Evolutionary conservation across 352 stramenopile genomes (phyloP), one percentile per base, ranked within the genome.

Genomic region (Blastocystis sp.): DNA sequence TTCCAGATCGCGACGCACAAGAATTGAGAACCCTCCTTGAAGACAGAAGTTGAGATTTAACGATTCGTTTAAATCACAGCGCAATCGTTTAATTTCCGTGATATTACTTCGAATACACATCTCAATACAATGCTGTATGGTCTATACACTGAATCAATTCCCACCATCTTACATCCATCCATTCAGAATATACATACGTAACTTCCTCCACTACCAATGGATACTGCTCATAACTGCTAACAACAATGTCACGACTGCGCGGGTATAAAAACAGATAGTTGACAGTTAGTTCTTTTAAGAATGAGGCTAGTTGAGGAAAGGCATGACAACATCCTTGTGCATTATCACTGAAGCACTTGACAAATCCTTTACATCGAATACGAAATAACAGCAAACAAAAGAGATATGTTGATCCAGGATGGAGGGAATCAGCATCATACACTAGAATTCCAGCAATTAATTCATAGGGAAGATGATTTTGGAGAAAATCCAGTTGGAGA

Each of bases 261-360:
- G 73, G 73, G 53, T 84, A 84, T 57, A 84, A 44, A 54, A 84
- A 84, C 35, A 84, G 53, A 64, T 66, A 84, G 5, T 53, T 35
- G 6, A 84, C 73, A 19, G 73, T 84, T 35, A 84, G 48, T 56
- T 84, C 56, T 19, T 84, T 84, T 4, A 84, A 37, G 51, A 84
- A 66, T 27, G 73, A 84, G 27, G 73, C 57, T 22, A 84, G 17
- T 48, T 84, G 73, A 13, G 73, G 73, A 66, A 84, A 84, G 2
- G 73, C 73, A 57, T 35, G n/a, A 48, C n/a, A 84, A 64, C 73
- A 84, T 0, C 13, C 73, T 30, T 69, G 48, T 17, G 73, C 44
- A 64, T 84, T 84, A 51, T 84, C 73, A 44, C 73, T 84, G 51
- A 84, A 84, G 22, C 73, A 84, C 51, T 84, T 84, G 15, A 84